Evolutionary conservation across 345 rosid species (phyloP).

Genomic region (Lepidium sativum): DNA sequence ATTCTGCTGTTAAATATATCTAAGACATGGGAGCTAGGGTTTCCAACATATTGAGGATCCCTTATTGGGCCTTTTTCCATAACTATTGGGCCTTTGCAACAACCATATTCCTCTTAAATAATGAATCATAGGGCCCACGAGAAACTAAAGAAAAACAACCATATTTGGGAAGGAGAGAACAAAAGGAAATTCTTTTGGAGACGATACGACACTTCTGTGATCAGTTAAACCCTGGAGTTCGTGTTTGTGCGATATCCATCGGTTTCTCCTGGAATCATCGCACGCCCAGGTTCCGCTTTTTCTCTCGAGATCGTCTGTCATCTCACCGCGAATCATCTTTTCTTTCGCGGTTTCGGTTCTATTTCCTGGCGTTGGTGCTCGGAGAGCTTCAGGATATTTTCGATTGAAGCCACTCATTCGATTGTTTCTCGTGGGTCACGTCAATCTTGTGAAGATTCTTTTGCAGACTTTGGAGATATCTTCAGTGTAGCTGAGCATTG

Average conservation of each 20-base stretch:
- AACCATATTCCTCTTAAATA: neutral
- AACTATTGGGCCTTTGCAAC: neutral
- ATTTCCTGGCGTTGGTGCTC: neutral
- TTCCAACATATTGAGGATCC: neutral
- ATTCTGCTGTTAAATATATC: slow-evolving; percentile 5
- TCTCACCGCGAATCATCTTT: neutral
- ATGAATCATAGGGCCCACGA: neutral
- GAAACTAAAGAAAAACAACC: neutral
- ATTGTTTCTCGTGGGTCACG: neutral
- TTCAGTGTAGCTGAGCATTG: neutral
- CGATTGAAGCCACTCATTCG: neutral
- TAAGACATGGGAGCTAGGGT: slow-evolving; percentile 8
- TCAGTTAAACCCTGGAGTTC: slow-evolving; percentile 15
- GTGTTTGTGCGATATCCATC: neutral
- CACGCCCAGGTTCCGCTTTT: neutral
- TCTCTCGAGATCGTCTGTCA: neutral
- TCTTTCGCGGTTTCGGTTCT: neutral
- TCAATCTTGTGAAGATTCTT: neutral
- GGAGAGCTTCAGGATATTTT: neutral
- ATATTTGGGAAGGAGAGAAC: neutral
- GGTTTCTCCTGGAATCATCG: neutral
- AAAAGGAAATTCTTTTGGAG: neutral
- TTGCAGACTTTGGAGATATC: neutral
- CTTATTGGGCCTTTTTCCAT: neutral
- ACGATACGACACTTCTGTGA: neutral